These are phyloP conservation scores for Lippia alba DNA, from an alignment of 305 asterid species.

Conservation along the genomic window DNA sequence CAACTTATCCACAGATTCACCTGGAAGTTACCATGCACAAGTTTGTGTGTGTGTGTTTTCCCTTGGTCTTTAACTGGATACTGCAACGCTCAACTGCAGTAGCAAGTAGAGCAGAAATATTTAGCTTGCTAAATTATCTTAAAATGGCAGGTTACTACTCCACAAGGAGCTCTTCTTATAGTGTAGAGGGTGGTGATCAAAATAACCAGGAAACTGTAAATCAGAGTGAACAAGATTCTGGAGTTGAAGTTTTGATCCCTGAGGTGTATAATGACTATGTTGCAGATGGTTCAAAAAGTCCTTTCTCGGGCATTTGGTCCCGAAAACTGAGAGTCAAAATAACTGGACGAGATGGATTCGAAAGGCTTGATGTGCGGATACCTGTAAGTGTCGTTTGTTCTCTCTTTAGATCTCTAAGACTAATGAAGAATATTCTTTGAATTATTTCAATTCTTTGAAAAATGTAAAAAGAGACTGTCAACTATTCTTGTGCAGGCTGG, in stretches of 20 bases:
- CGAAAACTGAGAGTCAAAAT: conserved; percentile 82
- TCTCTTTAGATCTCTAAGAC: conserved; percentile 15
- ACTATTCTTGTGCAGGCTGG: conserved; percentile 67
- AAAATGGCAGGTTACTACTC: conserved; percentile 48
- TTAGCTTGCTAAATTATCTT: conserved; percentile 32
- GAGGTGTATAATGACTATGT: conserved; percentile 50
- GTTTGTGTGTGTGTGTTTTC: not conserved
- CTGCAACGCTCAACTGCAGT: conserved; percentile 2
- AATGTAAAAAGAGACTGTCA: not conserved
- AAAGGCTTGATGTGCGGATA: conserved; percentile 79
- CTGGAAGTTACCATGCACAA: not conserved
- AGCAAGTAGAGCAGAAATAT: conserved; percentile 22
- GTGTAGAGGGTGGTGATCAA: conserved; percentile 37
- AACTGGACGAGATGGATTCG: conserved; percentile 89
- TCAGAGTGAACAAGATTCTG: conserved; percentile 51
- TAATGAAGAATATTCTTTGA: conserved; percentile 8
- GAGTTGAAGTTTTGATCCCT: conserved; percentile 77
- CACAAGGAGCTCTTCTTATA: conserved; percentile 43
- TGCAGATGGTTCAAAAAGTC: conserved; percentile 49
- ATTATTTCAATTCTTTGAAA: conserved; percentile 7
- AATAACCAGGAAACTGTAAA: conserved; percentile 45
- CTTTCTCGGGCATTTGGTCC: conserved; percentile 75
- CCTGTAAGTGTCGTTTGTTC: conserved; percentile 76
- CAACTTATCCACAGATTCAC: conserved; percentile 2
- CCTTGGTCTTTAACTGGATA: not conserved